These are phyloP conservation scores for Talaromyces albobiverticillius DNA, from an alignment of 2,329 filamentous ascomycete species.

Conservation along the genomic window DNA sequence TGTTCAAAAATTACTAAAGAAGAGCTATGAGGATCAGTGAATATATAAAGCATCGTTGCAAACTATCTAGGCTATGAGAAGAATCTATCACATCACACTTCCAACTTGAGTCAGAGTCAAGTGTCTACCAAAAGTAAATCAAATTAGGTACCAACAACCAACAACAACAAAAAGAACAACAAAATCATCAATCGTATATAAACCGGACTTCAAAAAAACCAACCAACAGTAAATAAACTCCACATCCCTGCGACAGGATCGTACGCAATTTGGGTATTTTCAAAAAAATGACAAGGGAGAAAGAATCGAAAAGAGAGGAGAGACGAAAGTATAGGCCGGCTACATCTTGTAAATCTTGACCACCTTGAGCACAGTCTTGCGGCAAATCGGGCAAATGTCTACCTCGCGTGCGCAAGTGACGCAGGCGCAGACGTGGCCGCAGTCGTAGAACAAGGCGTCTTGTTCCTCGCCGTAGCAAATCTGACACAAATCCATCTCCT, in stretches of 20 bases:
- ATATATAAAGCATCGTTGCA: too few species aligned
- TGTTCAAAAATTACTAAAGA: too few species aligned
- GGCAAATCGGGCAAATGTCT: conserved; percentile 60
- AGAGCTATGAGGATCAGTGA: too few species aligned
- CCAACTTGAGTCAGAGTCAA: neutral
- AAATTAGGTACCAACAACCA: too few species aligned
- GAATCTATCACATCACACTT: too few species aligned
- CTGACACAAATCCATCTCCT: conserved; percentile 57
- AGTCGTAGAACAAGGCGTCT: conserved; percentile 61
- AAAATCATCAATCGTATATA: neutral
- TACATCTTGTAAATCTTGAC: conserved; percentile 56
- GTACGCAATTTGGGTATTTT: too few species aligned
- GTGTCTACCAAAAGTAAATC: neutral
- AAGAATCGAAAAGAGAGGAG: too few species aligned
- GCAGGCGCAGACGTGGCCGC: conserved; percentile 62
- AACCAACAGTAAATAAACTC: neutral
- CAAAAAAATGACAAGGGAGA: too few species aligned
- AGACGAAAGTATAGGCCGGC: too few species aligned
- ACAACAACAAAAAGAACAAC: neutral
- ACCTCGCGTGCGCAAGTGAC: conserved; percentile 58
- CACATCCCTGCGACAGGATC: neutral
- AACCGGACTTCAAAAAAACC: neutral
- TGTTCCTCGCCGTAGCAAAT: conserved; percentile 63
- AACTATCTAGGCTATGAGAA: too few species aligned
- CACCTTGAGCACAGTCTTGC: conserved; percentile 54